These are phyloP conservation scores for Dissophora ornata DNA, from an alignment of 192 early-diverging fungal species.

Conservation along the genomic window DNA sequence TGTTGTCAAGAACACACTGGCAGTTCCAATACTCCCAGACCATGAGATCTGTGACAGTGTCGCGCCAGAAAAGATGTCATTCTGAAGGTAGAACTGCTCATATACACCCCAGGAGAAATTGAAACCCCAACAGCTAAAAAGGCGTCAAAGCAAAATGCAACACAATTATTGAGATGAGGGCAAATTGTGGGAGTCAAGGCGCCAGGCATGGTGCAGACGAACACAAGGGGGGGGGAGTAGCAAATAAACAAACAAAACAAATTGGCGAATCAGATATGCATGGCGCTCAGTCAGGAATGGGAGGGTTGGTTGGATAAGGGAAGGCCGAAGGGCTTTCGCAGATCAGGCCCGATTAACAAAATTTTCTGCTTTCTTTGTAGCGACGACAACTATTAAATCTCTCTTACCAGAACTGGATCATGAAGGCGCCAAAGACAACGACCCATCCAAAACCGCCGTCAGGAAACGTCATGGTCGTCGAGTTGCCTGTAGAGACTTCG, in stretches of 20 bases:
- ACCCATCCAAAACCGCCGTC: constrained; percentile 58
- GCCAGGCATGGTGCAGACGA: too few species aligned
- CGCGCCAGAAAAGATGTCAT: constrained; percentile 26
- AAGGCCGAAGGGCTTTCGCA: too few species aligned
- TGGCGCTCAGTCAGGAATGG: too few species aligned
- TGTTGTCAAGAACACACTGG: constrained; percentile 31
- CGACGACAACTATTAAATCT: too few species aligned
- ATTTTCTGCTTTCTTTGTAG: too few species aligned
- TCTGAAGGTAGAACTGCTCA: constrained; percentile 23
- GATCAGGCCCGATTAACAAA: too few species aligned
- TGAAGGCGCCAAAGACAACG: constrained; percentile 55
- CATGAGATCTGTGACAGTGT: constrained; percentile 31
- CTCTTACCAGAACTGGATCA: constrained; percentile 55
- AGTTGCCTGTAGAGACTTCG: background rate
- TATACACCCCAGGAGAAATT: constrained; percentile 49
- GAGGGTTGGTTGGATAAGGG: too few species aligned
- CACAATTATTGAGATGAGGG: too few species aligned
- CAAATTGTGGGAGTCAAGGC: too few species aligned
- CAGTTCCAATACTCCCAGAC: constrained; percentile 25
- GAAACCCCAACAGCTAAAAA: constrained; percentile 30
- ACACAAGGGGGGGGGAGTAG: too few species aligned
- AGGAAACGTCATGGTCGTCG: constrained; percentile 2
- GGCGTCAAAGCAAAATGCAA: background rate
- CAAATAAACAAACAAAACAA: too few species aligned
- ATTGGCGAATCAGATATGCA: too few species aligned